These are phyloP conservation scores for Rhodotorula babjevae DNA, from an alignment of 768 basidiomycete genomes.

Conservation along the genomic window DNA sequence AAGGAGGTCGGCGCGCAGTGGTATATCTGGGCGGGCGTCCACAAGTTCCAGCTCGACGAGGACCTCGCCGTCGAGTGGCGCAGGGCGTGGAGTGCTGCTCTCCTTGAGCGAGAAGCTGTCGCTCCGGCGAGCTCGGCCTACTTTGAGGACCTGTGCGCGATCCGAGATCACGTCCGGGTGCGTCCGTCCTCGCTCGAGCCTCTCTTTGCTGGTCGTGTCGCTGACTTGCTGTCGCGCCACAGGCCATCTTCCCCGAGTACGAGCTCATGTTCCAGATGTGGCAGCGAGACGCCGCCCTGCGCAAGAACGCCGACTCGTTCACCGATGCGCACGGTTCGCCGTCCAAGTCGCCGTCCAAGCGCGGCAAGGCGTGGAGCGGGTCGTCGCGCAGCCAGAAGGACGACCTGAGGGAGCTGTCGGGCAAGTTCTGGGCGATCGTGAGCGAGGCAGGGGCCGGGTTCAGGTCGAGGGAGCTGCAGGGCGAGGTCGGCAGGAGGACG, in stretches of 20 bases:
- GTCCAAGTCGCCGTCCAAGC: slow-evolving; percentile 20
- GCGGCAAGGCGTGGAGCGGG: slow-evolving; percentile 3
- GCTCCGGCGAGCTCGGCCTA: background rate
- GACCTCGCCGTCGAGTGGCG: slow-evolving; percentile 17
- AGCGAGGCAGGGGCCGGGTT: background rate
- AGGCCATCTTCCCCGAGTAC: slow-evolving; percentile 16
- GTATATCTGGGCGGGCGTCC: background rate
- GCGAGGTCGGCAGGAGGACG: background rate
- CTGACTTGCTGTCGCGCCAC: background rate
- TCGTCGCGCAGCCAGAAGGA: slow-evolving; percentile 19
- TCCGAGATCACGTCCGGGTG: slow-evolving; percentile 15
- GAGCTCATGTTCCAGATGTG: background rate
- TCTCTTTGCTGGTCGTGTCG: background rate
- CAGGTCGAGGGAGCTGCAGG: background rate
- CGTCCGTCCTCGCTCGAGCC: background rate
- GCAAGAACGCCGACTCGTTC: background rate
- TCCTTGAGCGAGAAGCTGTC: background rate
- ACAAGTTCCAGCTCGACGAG: slow-evolving; percentile 5
- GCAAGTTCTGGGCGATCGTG: slow-evolving; percentile 15
- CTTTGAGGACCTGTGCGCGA: slow-evolving; percentile 9
- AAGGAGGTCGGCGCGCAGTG: background rate
- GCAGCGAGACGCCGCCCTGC: background rate
- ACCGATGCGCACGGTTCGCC: slow-evolving; percentile 13
- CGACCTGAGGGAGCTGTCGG: slow-evolving; percentile 8
- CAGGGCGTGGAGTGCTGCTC: background rate